Evolutionary conservation across 2,329 filamentous ascomycete genomes (phyloP), one percentile per base, ranked within the genome.

Genomic region (Colletotrichum theobromicola): DNA sequence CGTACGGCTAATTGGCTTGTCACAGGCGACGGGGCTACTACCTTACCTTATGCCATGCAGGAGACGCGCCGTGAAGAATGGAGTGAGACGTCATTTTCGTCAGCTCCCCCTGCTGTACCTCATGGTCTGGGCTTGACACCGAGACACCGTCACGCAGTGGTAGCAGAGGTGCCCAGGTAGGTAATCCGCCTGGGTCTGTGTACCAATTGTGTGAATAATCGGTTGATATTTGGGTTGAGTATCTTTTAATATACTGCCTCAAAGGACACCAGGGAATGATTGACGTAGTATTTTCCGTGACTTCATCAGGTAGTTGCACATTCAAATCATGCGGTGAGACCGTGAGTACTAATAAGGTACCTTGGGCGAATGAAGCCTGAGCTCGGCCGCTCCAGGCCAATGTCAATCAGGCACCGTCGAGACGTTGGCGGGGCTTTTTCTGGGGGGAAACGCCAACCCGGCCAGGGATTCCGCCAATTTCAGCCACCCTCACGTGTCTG

Each of bases 391-490:
- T 30, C 53, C 53, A 57, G 53, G 32, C 50, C 24, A 34, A 34
- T 61, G 32, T 42, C 18, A 58, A 57, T 69, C 70, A 73, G 46
- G 70, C 61, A 64, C 71, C 35, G 50, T 30, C 50, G 28, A 42
- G n/a, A 55, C 55, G 28, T 67, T 58, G 63, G 64, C 50, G 71
- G 71, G 67, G 58, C 60, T 12, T 15, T 50, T 32, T 24, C 42
- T 26, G 24, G 42, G 57, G 65, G 55, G 42, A n/a, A 65, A 60
- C n/a, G n/a, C 55, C 42, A 46, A 3, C 42, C 42, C 42, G n/a
- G 42, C 42, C 70, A 62, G 58, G 66, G 32, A 70, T 58, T 63
- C 46, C 34, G 58, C 66, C 66, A 70, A 50, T 70, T 58, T 64
- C 55, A 35, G 26, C 28, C 37, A 15, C 34, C 42, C 69, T 72